These are phyloP conservation scores for Cetradonia linearis DNA, from an alignment of 495 filamentous ascomycete genomes.

Conservation along the genomic window DNA sequence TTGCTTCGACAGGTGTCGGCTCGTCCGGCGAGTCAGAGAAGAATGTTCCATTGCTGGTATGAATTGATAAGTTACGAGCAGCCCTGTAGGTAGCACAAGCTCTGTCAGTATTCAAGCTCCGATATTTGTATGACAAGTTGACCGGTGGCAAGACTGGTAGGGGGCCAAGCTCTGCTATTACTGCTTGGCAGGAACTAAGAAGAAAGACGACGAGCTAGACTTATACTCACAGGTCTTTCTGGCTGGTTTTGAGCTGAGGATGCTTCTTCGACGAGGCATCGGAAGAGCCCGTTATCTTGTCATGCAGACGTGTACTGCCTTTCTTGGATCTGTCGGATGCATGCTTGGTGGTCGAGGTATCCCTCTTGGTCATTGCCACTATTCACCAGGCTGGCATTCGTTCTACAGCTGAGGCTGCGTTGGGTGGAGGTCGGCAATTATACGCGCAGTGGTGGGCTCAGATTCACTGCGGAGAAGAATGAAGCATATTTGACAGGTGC, in stretches of 20 bases:
- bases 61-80: slow-evolving; percentile 11
- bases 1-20: slow-evolving; percentile 38
- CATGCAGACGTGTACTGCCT: slow-evolving; percentile 37
- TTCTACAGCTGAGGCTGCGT: slow-evolving; percentile 12
- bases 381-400: neutral
- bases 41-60: slow-evolving; percentile 27
- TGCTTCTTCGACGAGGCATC: slow-evolving; percentile 21
- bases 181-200: neutral
- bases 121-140: neutral
- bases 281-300: slow-evolving; percentile 34
- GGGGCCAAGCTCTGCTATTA: neutral
- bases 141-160: neutral
- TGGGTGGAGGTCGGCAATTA: neutral
- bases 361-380: slow-evolving; percentile 23
- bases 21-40: slow-evolving; percentile 38
- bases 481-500: slow-evolving; percentile 15
- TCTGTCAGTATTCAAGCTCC: slow-evolving; percentile 6
- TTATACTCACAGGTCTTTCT: slow-evolving; percentile 34
- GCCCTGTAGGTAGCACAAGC: neutral
- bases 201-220: neutral
- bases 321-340: slow-evolving; percentile 38
- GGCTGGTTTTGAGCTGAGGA: slow-evolving; percentile 23
- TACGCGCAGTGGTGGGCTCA: slow-evolving; percentile 9
- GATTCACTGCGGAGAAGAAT: slow-evolving; percentile 11
- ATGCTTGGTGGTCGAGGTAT: slow-evolving; percentile 27